Conservation (phyloP, 2,329 filamentous ascomycete genomes). For the Diplodia mutila region DNA sequence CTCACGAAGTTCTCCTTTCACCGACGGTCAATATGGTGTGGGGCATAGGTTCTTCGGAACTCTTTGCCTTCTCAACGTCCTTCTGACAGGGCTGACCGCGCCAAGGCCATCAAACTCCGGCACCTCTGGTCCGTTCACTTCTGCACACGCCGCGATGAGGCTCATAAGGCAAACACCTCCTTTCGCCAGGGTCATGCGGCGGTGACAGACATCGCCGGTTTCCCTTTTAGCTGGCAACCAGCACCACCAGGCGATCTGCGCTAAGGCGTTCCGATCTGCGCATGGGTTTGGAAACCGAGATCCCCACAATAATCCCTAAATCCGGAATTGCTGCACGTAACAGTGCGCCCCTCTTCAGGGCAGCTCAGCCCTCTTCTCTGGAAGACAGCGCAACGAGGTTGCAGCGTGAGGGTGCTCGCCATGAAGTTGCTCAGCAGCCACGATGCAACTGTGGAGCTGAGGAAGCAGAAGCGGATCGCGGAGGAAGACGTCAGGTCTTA, state of each 20-base stretch:
- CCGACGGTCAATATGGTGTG: neutral
- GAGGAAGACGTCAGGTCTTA: neutral
- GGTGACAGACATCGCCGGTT: neutral
- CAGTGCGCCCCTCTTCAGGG: neutral
- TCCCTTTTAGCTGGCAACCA: conserved; percentile 6
- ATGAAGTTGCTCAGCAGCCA: neutral
- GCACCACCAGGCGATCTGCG: conserved; percentile 14
- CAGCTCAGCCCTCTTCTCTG: neutral
- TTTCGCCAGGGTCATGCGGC: neutral
- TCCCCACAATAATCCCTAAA: conserved; percentile 6
- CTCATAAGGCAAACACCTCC: conserved; percentile 3
- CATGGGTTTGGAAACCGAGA: conserved; percentile 4
- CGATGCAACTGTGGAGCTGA: conserved; percentile 7
- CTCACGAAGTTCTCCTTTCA: neutral
- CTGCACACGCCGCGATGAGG: neutral
- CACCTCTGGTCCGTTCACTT: neutral
- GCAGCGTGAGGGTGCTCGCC: neutral
- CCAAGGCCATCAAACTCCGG: neutral
- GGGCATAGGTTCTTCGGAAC: neutral
- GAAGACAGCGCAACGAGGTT: neutral
- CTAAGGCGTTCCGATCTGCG: conserved; percentile 3
- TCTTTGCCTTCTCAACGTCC: neutral
- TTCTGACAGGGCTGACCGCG: neutral
- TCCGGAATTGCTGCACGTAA: conserved; percentile 12
- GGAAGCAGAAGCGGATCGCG: neutral